Conservation (phyloP, 495 filamentous ascomycete genomes). For the Astrothelium subdiscretum region DNA sequence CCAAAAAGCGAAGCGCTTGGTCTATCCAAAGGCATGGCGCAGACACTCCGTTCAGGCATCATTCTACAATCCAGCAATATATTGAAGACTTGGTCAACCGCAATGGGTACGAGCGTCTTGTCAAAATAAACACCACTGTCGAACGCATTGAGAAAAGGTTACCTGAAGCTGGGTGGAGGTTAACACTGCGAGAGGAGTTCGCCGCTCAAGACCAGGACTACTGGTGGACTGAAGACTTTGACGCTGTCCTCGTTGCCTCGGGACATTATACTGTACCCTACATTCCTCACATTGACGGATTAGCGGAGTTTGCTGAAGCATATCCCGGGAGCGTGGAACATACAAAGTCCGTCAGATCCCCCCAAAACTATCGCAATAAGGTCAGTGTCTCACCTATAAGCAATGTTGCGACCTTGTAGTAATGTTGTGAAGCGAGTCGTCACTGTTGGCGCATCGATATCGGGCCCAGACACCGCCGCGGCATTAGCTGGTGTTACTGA, state of each 20-base stretch:
- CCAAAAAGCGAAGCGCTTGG: neutral
- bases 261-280: slow-evolving; percentile 69
- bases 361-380: slow-evolving; percentile 46
- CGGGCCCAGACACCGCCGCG: neutral
- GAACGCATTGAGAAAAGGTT: slow-evolving; percentile 24
- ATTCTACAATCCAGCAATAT: slow-evolving; percentile 23
- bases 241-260: slow-evolving; percentile 71
- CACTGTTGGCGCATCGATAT: neutral
- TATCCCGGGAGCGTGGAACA: slow-evolving; percentile 62
- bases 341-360: slow-evolving; percentile 63
- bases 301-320: slow-evolving; percentile 41
- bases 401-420: neutral
- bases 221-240: slow-evolving; percentile 34
- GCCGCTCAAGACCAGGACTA: slow-evolving; percentile 21
- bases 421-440: neutral
- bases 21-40: neutral
- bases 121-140: slow-evolving; percentile 31
- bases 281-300: slow-evolving; percentile 51
- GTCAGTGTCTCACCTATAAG: neutral
- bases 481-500: neutral
- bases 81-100: slow-evolving; percentile 24
- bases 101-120: slow-evolving; percentile 25
- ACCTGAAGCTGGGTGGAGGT: slow-evolving; percentile 24
- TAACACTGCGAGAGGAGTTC: slow-evolving; percentile 24
- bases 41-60: neutral